Evolutionary conservation across 2,329 filamentous ascomycete species (phyloP), one percentile per base, ranked within the genome.

Genomic region (Orbilia blumenaviensis): DNA sequence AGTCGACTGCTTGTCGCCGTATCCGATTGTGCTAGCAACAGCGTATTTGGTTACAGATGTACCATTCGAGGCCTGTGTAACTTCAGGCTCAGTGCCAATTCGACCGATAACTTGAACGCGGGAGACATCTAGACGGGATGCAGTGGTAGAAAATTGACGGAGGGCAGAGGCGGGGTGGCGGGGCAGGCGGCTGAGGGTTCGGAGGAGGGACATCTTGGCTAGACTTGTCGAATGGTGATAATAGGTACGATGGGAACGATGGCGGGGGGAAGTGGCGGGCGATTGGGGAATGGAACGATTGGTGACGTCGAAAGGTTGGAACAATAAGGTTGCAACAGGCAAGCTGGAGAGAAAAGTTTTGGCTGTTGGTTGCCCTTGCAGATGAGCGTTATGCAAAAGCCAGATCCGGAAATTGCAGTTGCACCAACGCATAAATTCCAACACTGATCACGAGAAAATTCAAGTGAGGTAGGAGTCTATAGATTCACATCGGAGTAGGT

Each of bases 81-180:
- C 81, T 86, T 97, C 94, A 72, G 95, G 94, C 63, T 89, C 87
- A 80, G 89, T 88, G 77, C 88, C 93, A 61, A 99, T 89, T 83
- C 93, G 91, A 81, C 95, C 95, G 80, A 97, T 87, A 83, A 99
- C 86, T 81, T 89, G 91, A 86, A 99, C 91, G 84, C 90, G 91
- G 80, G 95, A 92, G 79, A 95, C 81, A 78, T 87, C 84, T 78
- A 88, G 87, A 79, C 85, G 84, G 46, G 85, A 80, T 58, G 88
- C 83, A 42, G 89, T 85, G 80, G 89, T 89, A 85, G 89, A 92
- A 88, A 97, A 97, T 81, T 89, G 84, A 84, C 93, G 92, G 80
- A 86, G 82, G 78, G 52, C 32, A 23, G 52, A 27, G 27, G 52
- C n/a, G 62, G 62, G 44, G 54, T 75, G 54, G 71, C 63, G 71